Percentiles rank a stretch among this genome's conserved stretches.
phyloP scores from a whole-genome alignment of 2,329 filamentous ascomycete species.

The Truncatella angustata region DNA sequence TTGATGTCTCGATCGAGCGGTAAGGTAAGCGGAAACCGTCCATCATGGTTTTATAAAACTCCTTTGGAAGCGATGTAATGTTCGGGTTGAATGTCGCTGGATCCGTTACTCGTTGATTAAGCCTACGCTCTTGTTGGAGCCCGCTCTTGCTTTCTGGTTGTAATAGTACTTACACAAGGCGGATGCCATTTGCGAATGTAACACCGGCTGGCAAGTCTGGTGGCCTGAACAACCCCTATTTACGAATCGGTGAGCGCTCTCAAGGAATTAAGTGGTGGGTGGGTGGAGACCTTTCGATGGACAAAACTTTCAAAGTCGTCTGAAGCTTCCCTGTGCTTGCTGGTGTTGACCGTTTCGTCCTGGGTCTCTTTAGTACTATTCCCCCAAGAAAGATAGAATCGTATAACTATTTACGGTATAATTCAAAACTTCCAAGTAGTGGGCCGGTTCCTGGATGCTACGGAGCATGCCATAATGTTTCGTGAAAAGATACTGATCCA shows the following conservation, averaged over 20 bases:
- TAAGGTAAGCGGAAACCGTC: not conserved
- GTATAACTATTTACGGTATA: not conserved
- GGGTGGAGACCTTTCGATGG: not conserved
- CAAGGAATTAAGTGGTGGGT: not conserved
- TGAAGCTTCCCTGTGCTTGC: not conserved
- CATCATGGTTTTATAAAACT: not conserved
- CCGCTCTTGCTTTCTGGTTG: not conserved
- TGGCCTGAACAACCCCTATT: constrained; percentile 1
- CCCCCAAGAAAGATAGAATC: not conserved
- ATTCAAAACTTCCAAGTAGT: not conserved
- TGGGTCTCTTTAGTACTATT: not conserved
- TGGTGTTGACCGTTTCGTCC: not conserved
- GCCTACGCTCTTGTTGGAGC: not conserved
- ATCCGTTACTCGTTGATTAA: not conserved
- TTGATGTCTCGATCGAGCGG: constrained; percentile 3
- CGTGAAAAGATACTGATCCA: not conserved
- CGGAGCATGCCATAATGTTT: not conserved
- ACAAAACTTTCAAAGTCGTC: constrained; percentile 9
- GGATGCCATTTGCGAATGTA: not conserved
- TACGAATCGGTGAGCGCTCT: not conserved
- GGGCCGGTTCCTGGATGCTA: not conserved
- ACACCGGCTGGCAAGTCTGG: not conserved
- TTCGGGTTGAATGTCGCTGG: not conserved
- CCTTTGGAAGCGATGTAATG: constrained; percentile 1
- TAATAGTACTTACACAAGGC: not conserved